Evolutionary conservation across 345 rosid species (phyloP), one percentile per base, ranked within the genome.

Genomic region (Viola odorata): DNA sequence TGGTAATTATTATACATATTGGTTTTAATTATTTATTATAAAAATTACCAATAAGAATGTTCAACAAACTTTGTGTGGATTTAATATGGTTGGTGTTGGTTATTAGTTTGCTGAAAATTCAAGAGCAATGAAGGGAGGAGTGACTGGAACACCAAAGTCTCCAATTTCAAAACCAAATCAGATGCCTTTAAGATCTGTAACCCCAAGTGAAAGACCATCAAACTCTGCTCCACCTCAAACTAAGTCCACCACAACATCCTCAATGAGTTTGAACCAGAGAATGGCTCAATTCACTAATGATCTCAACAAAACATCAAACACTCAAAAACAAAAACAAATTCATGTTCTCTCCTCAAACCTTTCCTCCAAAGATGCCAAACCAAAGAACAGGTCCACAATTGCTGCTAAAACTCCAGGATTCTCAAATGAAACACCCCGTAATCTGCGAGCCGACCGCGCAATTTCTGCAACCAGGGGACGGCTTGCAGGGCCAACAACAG

Each of bases 391-490:
- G 56, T 65, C 77, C 41, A 65, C 49, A 8, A 62, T 75, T 53
- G 58, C 77, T 4, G 7, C 58, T 56, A 73, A 73, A 57, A 66
- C 68, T 57, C 64, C 53, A 0, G 81, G 76, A 10, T 66, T 80
- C 42, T 64, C 79, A 15, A 16, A 70, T 4, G 72, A 78, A 13
- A 53, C 75, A 1, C 86, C 82, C 36, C 74, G 77, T 15, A 75
- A 84, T 61, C 62, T 79, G 2, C 69, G 61, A 71, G 75, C 72
- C 17, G 62, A 64, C 36, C 79, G 82, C 0, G 60, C 85, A 0
- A 45, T 57, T 38, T 80, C 90, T 13, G 74, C 74, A 6, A 64
- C 77, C 8, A 70, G 82, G 23, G 76, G 76, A 16, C 71, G 83
- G 42, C 79, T 76, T 23, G 44, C 54, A 42, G 45, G n/a, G n/a